Evolutionary conservation across 495 filamentous ascomycete genomes (phyloP).

Genomic region (Talaromyces proteolyticus): DNA sequence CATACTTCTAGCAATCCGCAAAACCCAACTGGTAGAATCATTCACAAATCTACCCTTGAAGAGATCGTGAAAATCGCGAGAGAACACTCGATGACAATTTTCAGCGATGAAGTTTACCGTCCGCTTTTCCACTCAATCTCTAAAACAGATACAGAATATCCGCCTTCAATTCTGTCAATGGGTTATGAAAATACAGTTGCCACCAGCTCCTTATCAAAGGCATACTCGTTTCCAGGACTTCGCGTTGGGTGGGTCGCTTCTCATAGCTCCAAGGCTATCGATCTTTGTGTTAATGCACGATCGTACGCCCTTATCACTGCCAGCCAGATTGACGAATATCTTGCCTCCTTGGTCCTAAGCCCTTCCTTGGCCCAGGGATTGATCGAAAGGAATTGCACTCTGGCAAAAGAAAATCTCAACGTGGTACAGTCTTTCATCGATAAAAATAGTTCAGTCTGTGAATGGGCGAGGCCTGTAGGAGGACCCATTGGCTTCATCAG

Average conservation of each 20-base stretch:
- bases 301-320: constrained; percentile 73
- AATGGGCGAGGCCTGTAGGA: too few species aligned
- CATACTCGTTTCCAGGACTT: constrained; percentile 66
- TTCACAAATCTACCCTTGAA: constrained; percentile 45
- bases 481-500: too few species aligned
- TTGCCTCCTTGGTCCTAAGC: constrained; percentile 57
- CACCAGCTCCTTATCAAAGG: constrained; percentile 72
- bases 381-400: too few species aligned
- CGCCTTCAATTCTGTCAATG: constrained; percentile 56
- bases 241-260: constrained; percentile 67
- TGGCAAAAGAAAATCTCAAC: too few species aligned
- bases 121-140: constrained; percentile 65
- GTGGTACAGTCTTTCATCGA: too few species aligned
- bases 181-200: constrained; percentile 55
- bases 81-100: constrained; percentile 47
- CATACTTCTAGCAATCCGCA: constrained; percentile 52
- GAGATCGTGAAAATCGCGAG: constrained; percentile 50
- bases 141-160: constrained; percentile 38
- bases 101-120: constrained; percentile 70
- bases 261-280: constrained; percentile 45
- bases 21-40: constrained; percentile 66
- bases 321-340: constrained; percentile 61
- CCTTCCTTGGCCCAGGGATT: too few species aligned
- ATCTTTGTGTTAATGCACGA: constrained; percentile 48
- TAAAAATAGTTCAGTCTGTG: too few species aligned